Evolutionary conservation across 2,329 filamentous ascomycete genomes (phyloP), one percentile per base, ranked within the genome.

Genomic region (Acephala macrosclerotiorum): DNA sequence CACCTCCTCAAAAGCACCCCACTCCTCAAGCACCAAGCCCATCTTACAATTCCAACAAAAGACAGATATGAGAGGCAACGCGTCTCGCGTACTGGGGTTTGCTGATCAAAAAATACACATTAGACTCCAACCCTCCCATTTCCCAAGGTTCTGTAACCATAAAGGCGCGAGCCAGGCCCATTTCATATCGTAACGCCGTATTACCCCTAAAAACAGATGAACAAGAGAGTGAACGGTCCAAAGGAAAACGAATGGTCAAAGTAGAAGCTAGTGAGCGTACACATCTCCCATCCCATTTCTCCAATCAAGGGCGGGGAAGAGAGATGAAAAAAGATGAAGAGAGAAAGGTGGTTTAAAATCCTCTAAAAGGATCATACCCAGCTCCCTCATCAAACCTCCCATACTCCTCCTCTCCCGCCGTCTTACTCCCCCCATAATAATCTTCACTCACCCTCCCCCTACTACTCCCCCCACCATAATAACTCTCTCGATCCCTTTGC

Each of bases 281-380:
- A 49, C 22, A 53, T 53, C 22, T 53, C 49, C 16, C 38, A 42
- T 42, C 38, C 38, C 12, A 42, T 6, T 3, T 6, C 38, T 33
- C 29, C 29, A n/a, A n/a, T n/a, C n/a, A 9, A 5, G 29, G 9
- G 9, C 38, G 38, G 38, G 18, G 38, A 16, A 42, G 18, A 12
- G 14, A 33, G 11, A 26, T 6, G n/a, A 16, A 33, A 26, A 12
- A 18, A 22, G 45, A 20, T 7, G n/a, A 53, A 11, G n/a, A 29
- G 14, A 33, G 47, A 3, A 8, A 26, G n/a, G 18, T n/a, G 14
- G 20, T 33, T 73, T 57, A 90, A 71, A 90, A 90, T 3, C 87
- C 87, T 70, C 81, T 83, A 70, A 90, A 90, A 1, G 87, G 87
- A 68, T 90, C 87, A 26, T 89, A 85, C 42, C 83, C 79, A 74